Percentiles rank a stretch among this genome's conserved stretches.
Conservation (phyloP, 2,329 filamentous ascomycete species). For the Bertia moriformis region DNA sequence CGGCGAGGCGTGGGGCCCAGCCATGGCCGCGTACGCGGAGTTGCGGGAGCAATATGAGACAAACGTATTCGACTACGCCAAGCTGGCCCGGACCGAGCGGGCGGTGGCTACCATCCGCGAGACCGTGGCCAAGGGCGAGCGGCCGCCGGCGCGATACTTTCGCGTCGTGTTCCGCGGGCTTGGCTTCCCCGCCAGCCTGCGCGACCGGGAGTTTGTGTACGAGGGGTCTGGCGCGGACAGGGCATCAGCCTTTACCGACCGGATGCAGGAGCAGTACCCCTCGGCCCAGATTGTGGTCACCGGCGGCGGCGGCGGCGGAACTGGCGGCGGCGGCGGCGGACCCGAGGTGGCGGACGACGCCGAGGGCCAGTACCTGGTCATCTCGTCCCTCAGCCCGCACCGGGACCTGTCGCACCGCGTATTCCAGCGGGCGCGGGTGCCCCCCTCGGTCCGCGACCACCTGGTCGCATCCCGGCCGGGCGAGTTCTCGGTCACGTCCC, state of each 20-base stretch:
- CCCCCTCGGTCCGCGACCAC: constrained; percentile 71
- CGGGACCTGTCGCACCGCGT: constrained; percentile 71
- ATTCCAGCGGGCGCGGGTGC: constrained; percentile 75
- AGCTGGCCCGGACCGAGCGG: constrained; percentile 74
- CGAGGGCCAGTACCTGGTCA: constrained; percentile 78
- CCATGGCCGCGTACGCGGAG: constrained; percentile 76
- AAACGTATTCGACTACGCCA: constrained; percentile 79
- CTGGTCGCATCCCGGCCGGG: constrained; percentile 65
- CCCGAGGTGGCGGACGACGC: constrained; percentile 61
- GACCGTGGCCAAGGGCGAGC: constrained; percentile 68
- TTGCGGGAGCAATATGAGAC: constrained; percentile 81
- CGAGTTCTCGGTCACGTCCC: constrained; percentile 62
- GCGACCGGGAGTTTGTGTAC: constrained; percentile 86
- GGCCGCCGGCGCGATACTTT: constrained; percentile 67
- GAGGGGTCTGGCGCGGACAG: constrained; percentile 68
- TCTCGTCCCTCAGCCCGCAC: constrained; percentile 68
- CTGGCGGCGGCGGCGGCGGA: no score
- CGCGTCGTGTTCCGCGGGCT: constrained; percentile 78
- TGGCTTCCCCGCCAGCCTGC: constrained; percentile 66
- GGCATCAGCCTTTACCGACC: constrained; percentile 70
- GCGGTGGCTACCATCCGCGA: constrained; percentile 91
- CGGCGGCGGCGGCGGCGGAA: no score
- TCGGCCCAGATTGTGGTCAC: constrained; percentile 69
- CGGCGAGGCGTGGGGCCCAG: constrained; percentile 80
- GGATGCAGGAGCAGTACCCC: constrained; percentile 83